Percentiles rank a stretch among this genome's conserved stretches.
phyloP scores from a whole-genome alignment of 768 basidiomycete species.

The Hemileccinum impolitum region DNA sequence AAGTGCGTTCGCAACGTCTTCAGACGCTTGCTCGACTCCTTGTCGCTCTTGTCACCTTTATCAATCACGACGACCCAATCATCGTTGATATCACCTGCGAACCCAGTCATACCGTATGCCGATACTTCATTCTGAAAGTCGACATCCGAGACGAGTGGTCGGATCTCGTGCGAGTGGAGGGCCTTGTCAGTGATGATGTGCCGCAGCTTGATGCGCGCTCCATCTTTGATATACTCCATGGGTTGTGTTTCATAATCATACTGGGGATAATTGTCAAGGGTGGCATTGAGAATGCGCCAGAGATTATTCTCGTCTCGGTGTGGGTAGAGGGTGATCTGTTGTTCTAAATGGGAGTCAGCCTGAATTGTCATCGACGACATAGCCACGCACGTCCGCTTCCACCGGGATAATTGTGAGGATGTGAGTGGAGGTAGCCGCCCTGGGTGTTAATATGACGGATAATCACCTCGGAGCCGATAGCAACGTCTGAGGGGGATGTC shows the following conservation, averaged over 20 bases:
- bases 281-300: constrained; percentile 83
- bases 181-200: constrained; percentile 80
- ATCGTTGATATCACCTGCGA: constrained; percentile 87
- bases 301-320: constrained; percentile 97
- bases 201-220: constrained; percentile 72
- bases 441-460: constrained; percentile 95
- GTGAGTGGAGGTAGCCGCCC: constrained; percentile 98
- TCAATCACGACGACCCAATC: constrained; percentile 91
- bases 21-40: constrained; percentile 64
- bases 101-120: constrained; percentile 85
- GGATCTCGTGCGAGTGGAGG: constrained; percentile 92
- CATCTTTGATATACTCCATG: constrained; percentile 60
- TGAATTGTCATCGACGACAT: neutral
- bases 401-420: constrained; percentile 82
- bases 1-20: constrained; percentile 81
- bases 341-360: constrained; percentile 52
- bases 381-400: constrained; percentile 79
- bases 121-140: constrained; percentile 99
- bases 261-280: constrained; percentile 39
- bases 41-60: constrained; percentile 58
- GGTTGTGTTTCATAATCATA: constrained; percentile 51
- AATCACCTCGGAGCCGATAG: constrained; percentile 75
- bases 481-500: constrained; percentile 57
- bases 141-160: constrained; percentile 94
- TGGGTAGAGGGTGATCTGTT: constrained; percentile 98